Conservation (phyloP, 805 yeast genomes). For the Teunomyces atbi region DNA sequence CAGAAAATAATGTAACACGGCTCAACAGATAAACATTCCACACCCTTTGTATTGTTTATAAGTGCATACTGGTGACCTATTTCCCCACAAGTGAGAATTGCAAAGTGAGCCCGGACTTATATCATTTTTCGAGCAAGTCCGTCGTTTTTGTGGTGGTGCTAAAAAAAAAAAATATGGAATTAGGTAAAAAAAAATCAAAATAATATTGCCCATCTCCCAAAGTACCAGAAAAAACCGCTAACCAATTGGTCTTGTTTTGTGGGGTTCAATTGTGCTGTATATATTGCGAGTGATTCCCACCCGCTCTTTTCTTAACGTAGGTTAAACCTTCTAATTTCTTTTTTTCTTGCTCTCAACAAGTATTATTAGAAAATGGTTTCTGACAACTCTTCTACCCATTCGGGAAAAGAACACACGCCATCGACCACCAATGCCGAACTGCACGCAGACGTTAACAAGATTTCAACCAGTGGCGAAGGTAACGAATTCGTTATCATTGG, state of each 20-base stretch:
- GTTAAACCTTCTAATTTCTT: neutral
- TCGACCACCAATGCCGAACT: neutral
- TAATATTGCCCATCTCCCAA: neutral
- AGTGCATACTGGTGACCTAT: too few relatives aligned
- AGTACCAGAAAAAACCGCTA: neutral
- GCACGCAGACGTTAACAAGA: neutral
- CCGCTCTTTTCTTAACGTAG: neutral
- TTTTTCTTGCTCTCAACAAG: neutral
- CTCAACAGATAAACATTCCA: too few relatives aligned
- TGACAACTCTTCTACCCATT: conserved; percentile 1
- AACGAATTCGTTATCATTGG: conserved; percentile 34
- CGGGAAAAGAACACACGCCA: neutral
- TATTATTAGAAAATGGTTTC: neutral
- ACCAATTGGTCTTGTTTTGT: conserved; percentile 1
- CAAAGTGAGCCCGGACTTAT: neutral
- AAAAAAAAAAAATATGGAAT: neutral
- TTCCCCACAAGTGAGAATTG: too few relatives aligned
- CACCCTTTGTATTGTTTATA: too few relatives aligned
- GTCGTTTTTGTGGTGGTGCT: neutral
- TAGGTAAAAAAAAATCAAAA: neutral
- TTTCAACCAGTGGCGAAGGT: conserved; percentile 22
- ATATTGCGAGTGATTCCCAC: neutral
- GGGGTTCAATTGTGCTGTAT: neutral
- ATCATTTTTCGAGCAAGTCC: neutral
- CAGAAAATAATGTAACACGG: too few relatives aligned